phyloP scores from a whole-genome alignment of 192 early-diverging fungal genomes.

The Entomortierella chlamydospora region DNA sequence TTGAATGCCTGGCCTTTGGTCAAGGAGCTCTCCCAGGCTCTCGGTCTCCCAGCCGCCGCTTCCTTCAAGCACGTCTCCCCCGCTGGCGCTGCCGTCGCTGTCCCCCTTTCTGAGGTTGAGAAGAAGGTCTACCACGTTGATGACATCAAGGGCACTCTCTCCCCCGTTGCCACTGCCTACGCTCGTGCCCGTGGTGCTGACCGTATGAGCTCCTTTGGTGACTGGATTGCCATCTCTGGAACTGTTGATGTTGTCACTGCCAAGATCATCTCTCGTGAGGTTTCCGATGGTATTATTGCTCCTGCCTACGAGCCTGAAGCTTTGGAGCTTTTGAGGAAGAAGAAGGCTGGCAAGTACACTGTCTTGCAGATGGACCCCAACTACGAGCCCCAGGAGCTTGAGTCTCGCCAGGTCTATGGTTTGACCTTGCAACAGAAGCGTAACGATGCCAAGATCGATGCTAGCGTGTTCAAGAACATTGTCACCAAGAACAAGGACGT shows the following conservation, averaged over 20 bases:
- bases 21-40: slow-evolving; percentile 91
- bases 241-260: slow-evolving; percentile 92
- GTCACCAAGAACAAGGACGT: slow-evolving; percentile 84
- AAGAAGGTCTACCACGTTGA: slow-evolving; percentile 93
- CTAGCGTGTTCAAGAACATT: slow-evolving; percentile 84
- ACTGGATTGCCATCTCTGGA: slow-evolving; percentile 96
- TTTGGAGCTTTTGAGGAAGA: slow-evolving; percentile 89
- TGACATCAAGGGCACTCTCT: slow-evolving; percentile 78
- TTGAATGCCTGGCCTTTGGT: slow-evolving; percentile 98
- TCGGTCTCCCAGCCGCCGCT: slow-evolving; percentile 93
- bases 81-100: slow-evolving; percentile 95
- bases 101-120: slow-evolving; percentile 83
- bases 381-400: slow-evolving; percentile 87
- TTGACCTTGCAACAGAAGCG: slow-evolving; percentile 91
- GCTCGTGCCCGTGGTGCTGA: slow-evolving; percentile 98
- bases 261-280: slow-evolving; percentile 94
- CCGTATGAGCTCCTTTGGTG: slow-evolving; percentile 99
- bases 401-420: slow-evolving; percentile 97
- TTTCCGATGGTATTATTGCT: slow-evolving; percentile 98
- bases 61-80: slow-evolving; percentile 99
- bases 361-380: slow-evolving; percentile 92
- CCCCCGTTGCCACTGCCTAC: slow-evolving; percentile 92
- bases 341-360: slow-evolving; percentile 98
- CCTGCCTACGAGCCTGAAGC: slow-evolving; percentile 89
- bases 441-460: slow-evolving; percentile 85